Evolutionary conservation across 495 filamentous ascomycete species (phyloP), one percentile per base, ranked within the genome.

Genomic region (Aspergillus sparsus): DNA sequence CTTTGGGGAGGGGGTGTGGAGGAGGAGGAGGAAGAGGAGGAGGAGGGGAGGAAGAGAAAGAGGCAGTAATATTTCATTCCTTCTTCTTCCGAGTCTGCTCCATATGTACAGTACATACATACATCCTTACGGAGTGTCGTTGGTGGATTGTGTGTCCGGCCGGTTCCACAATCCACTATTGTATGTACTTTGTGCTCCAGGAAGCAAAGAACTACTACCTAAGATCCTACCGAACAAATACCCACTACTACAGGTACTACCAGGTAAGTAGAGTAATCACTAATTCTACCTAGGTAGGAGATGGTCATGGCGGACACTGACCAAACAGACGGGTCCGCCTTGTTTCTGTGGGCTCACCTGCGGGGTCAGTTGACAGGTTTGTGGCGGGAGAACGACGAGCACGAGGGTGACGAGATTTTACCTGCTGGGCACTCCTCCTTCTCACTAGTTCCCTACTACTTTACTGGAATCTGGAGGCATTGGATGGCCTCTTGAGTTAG

Each of bases 291-390:
- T 21, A 18, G 53, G 57, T 60, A 15, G n/a, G n/a, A n/a, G 39
- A 53, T 15, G 15, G 46, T 35, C 9, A 18, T 8, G 44, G 49
- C 41, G 49, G 49, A 11, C 31, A 31, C 46, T 35, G 34, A 49
- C 55, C 53, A 47, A 56, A 45, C 53, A 44, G 41, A 56, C 41
- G n/a, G 31, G 34, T 34, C 45, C 49, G 10, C 13, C 49, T 51
- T 34, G 12, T 21, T 12, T 31, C 49, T n/a, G 47, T 33, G 47
- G 21, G 49, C 49, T 51, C 27, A 60, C 50, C 58, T 54, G 58
- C 41, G 42, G 41, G 58, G 51, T 54, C 58, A 60, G 50, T 60
- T 54, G 58, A 60, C 37, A 42, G 27, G 55, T 39, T 34, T 44
- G 54, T 56, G 49, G 49, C 46, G 45, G 31, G 12, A 42, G 31